phyloP scores from a whole-genome alignment of 148 eudicot genomes.

The Simmondsia chinensis region DNA sequence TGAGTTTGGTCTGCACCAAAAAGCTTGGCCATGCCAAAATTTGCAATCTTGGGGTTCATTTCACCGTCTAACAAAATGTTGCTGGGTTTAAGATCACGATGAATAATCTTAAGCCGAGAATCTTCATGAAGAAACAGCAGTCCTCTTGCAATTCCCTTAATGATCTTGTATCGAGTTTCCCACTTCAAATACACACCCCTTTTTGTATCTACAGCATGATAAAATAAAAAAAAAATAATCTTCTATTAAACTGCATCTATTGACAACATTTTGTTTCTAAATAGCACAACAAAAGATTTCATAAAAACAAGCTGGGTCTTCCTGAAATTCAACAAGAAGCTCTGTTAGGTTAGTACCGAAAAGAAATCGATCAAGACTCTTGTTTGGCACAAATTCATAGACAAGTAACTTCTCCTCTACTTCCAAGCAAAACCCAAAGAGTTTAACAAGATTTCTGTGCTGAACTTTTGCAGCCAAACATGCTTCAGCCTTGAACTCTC shows the following conservation, averaged over 20 bases:
- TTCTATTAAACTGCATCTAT: no score
- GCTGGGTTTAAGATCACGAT: no score
- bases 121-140: not conserved
- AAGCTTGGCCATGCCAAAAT: not conserved
- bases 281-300: no score
- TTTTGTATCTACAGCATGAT: constrained; percentile 14
- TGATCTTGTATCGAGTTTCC: constrained; percentile 4
- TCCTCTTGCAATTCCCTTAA: not conserved
- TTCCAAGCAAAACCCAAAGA: constrained; percentile 20
- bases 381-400: constrained; percentile 22
- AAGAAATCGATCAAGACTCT: constrained; percentile 14
- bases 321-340: not conserved
- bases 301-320: no score
- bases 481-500: constrained; percentile 21
- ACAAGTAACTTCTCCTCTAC: constrained; percentile 22
- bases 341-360: constrained; percentile 11
- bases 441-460: constrained; percentile 23
- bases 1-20: not conserved
- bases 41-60: not conserved
- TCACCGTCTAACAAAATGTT: not conserved
- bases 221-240: no score
- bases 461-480: constrained; percentile 22
- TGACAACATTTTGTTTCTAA: no score
- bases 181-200: constrained; percentile 13
- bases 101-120: not conserved